These are phyloP conservation scores for Vitis hybrid DNA, from an alignment of 177 flowering plant species.

Conservation along the genomic window DNA sequence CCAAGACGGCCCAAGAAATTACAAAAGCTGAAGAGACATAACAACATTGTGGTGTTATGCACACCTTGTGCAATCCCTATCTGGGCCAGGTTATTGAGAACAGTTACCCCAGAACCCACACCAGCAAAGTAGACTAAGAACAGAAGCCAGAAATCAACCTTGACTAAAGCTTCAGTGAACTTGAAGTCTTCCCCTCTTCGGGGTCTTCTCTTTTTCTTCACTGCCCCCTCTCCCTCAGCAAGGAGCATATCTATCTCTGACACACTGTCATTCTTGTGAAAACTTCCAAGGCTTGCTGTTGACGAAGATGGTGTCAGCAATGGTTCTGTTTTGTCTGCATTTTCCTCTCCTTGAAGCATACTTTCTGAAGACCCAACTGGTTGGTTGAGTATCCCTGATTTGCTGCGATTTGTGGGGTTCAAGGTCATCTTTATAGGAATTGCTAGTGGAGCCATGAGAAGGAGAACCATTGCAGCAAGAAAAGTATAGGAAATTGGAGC, in stretches of 20 bases:
- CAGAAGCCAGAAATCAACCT: slow-evolving; percentile 97
- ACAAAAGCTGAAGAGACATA: slow-evolving; percentile 82
- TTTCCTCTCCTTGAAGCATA: slow-evolving; percentile 27
- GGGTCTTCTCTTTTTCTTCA: slow-evolving; percentile 79
- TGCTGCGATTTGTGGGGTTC: slow-evolving; percentile 32
- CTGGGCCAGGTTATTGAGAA: slow-evolving; percentile 88
- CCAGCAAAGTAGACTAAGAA: slow-evolving; percentile 80
- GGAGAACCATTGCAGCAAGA: slow-evolving; percentile 58
- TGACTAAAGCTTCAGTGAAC: slow-evolving; percentile 63
- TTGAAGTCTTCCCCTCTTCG: slow-evolving; percentile 85
- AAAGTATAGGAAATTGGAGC: slow-evolving; percentile 38
- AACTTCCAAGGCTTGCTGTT: slow-evolving; percentile 47
- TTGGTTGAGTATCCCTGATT: slow-evolving; percentile 20
- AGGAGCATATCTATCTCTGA: slow-evolving; percentile 72
- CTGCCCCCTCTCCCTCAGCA: slow-evolving; percentile 91
- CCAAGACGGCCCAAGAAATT: slow-evolving; percentile 88
- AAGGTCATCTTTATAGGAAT: slow-evolving; percentile 87
- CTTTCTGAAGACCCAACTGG: slow-evolving; percentile 31
- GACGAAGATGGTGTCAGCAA: slow-evolving; percentile 59
- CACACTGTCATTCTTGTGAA: slow-evolving; percentile 43
- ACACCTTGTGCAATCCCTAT: slow-evolving; percentile 76
- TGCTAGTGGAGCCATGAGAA: slow-evolving; percentile 83
- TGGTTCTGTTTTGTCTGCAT: slow-evolving; percentile 39
- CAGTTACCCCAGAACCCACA: slow-evolving; percentile 87
- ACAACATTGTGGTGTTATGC: slow-evolving; percentile 59